These are phyloP conservation scores for Heracleum sosnowskyi DNA, from an alignment of 129 eudicot genomes.

Conservation along the genomic window DNA sequence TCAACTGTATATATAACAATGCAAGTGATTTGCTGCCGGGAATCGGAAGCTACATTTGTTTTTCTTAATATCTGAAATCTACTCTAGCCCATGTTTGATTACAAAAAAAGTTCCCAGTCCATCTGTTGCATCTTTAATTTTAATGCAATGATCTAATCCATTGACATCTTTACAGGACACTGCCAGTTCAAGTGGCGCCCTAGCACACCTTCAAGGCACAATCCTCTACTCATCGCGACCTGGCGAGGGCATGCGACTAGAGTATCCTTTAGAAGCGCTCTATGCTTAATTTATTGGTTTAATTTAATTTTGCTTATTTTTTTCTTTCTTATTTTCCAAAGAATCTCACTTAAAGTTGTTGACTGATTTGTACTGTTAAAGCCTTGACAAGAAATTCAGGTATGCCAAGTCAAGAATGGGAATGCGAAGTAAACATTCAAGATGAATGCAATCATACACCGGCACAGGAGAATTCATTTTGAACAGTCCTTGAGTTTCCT, in stretches of 20 bases:
- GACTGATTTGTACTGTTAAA: not conserved
- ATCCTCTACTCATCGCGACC: constrained; percentile 59
- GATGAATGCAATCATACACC: constrained; percentile 22
- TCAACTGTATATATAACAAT: not conserved
- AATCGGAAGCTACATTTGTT: not conserved
- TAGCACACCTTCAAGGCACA: constrained; percentile 73
- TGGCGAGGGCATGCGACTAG: constrained; percentile 88
- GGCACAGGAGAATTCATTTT: not conserved
- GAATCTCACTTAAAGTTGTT: not conserved
- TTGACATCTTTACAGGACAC: constrained; percentile 54
- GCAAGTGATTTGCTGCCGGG: not conserved
- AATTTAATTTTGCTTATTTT: not conserved
- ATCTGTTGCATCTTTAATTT: not conserved
- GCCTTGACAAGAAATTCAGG: constrained; percentile 42
- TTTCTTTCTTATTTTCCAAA: not conserved
- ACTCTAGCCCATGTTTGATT: not conserved
- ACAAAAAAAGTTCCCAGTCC: not conserved
- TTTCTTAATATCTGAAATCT: not conserved
- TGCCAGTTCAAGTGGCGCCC: constrained; percentile 73
- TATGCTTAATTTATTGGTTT: not conserved
- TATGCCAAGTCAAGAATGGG: constrained; percentile 95
- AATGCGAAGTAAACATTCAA: constrained; percentile 81
- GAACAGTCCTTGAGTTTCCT: not conserved
- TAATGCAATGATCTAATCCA: too few species aligned
- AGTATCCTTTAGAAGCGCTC: constrained; percentile 66